phyloP scores from a whole-genome alignment of 2,329 filamentous ascomycete genomes.

The Colletotrichum liriopes region DNA sequence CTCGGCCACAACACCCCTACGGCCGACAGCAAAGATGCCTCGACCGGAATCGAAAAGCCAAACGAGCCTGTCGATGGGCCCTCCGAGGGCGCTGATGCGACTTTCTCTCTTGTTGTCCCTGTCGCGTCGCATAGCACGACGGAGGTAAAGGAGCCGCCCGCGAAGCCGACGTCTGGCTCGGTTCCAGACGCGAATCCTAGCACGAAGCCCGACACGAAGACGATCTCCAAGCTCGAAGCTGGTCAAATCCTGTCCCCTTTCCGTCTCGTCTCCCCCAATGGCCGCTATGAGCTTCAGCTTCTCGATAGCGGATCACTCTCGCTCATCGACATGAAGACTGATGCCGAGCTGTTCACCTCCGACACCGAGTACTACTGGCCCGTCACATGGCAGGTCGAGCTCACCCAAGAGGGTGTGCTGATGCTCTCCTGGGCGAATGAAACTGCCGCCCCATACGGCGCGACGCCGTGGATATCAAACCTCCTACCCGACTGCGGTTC shows the following conservation, averaged over 20 bases:
- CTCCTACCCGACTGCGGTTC: slow-evolving; percentile 41
- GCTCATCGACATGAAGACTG: slow-evolving; percentile 36
- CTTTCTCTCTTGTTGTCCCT: not conserved
- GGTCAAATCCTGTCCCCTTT: slow-evolving; percentile 39
- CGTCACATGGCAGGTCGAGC: slow-evolving; percentile 43
- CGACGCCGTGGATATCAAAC: slow-evolving; percentile 44
- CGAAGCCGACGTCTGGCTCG: slow-evolving; percentile 7
- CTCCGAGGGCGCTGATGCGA: not conserved
- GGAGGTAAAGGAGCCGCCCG: not conserved
- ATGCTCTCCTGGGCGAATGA: slow-evolving; percentile 44
- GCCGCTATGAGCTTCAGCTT: slow-evolving; percentile 39
- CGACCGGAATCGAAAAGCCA: not conserved
- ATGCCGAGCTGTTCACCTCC: slow-evolving; percentile 43
- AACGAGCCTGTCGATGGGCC: not conserved
- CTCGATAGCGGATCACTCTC: slow-evolving; percentile 43
- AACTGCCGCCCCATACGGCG: slow-evolving; percentile 40
- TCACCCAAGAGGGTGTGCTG: slow-evolving; percentile 41
- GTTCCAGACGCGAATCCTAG: not conserved
- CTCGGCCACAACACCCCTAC: slow-evolving; percentile 11
- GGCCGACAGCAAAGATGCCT: slow-evolving; percentile 20
- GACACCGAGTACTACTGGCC: slow-evolving; percentile 45
- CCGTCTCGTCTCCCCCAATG: slow-evolving; percentile 38
- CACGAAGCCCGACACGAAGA: slow-evolving; percentile 12
- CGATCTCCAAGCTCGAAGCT: slow-evolving; percentile 28
- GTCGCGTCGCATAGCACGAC: not conserved